Evolutionary conservation across 2,329 filamentous ascomycete species (phyloP).

Genomic region (Lachnellula cervina): DNA sequence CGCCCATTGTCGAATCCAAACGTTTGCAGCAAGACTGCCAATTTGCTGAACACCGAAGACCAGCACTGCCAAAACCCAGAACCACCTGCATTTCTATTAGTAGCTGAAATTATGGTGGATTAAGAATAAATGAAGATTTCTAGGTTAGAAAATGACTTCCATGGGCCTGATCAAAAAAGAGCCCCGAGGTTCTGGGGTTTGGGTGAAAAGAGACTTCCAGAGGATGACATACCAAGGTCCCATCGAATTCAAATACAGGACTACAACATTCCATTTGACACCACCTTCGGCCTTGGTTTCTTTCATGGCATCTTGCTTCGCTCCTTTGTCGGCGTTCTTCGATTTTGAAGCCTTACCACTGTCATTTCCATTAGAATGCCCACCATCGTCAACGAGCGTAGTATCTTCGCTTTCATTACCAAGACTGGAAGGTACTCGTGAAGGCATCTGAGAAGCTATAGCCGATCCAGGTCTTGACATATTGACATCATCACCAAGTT

Average conservation of each 20-base stretch:
- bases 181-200: not conserved
- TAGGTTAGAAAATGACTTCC: not conserved
- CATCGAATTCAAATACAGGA: constrained; percentile 84
- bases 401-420: constrained; percentile 56
- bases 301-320: constrained; percentile 48
- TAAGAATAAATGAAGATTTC: not conserved
- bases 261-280: constrained; percentile 81
- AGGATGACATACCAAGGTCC: constrained; percentile 61
- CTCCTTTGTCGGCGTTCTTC: constrained; percentile 30
- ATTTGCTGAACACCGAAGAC: constrained; percentile 82
- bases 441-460: constrained; percentile 67
- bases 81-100: constrained; percentile 49
- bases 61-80: constrained; percentile 72
- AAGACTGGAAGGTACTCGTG: constrained; percentile 70
- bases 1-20: constrained; percentile 95
- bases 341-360: constrained; percentile 36
- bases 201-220: not conserved
- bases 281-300: constrained; percentile 82
- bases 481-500: constrained; percentile 77
- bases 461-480: constrained; percentile 70
- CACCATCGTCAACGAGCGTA: constrained; percentile 37
- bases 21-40: constrained; percentile 78
- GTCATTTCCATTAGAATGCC: constrained; percentile 41
- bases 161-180: not conserved
- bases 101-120: not conserved